A percentile compares a stretch with the other conserved stretches of the same genome.
Conservation (phyloP, 1,284 basidiomycete species). For the Sporisorium iseilematis-ciliati region DNA sequence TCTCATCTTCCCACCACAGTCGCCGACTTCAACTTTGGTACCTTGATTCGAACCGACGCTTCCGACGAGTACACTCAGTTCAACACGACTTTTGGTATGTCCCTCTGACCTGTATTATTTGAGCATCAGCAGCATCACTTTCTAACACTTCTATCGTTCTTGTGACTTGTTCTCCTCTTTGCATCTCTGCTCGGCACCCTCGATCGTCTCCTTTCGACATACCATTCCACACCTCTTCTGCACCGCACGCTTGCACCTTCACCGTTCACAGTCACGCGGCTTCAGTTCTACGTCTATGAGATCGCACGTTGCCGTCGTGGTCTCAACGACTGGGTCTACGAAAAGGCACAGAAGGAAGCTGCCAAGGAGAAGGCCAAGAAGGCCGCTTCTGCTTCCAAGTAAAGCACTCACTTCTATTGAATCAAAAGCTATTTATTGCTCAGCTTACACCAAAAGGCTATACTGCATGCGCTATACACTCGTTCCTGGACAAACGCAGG, state of each 20-base stretch:
- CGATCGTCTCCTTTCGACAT: constrained; percentile 1
- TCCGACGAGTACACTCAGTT: constrained; percentile 87
- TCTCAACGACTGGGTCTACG: constrained; percentile 83
- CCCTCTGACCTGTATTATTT: neutral
- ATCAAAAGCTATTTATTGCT: neutral
- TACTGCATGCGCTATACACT: neutral
- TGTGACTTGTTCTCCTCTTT: no score
- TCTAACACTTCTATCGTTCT: constrained; percentile 18
- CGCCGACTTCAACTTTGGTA: constrained; percentile 97
- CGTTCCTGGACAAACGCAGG: neutral
- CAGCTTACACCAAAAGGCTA: constrained; percentile 12
- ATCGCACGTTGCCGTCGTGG: constrained; percentile 92
- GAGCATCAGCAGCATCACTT: neutral
- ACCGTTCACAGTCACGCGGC: constrained; percentile 70
- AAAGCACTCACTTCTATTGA: neutral
- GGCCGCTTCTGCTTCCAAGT: constrained; percentile 33
- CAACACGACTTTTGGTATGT: constrained; percentile 92
- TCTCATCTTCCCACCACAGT: constrained; percentile 67
- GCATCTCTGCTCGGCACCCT: constrained; percentile 1
- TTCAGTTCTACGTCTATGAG: constrained; percentile 92
- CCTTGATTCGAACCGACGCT: constrained; percentile 86
- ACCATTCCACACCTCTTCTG: neutral
- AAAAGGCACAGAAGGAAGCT: constrained; percentile 63
- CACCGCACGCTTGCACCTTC: constrained; percentile 45
- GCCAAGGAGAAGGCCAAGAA: constrained; percentile 60